A percentile compares a stretch with the other conserved stretches of the same genome.
Conservation (phyloP, 495 filamentous ascomycete genomes). For the Neurospora pannonica region DNA sequence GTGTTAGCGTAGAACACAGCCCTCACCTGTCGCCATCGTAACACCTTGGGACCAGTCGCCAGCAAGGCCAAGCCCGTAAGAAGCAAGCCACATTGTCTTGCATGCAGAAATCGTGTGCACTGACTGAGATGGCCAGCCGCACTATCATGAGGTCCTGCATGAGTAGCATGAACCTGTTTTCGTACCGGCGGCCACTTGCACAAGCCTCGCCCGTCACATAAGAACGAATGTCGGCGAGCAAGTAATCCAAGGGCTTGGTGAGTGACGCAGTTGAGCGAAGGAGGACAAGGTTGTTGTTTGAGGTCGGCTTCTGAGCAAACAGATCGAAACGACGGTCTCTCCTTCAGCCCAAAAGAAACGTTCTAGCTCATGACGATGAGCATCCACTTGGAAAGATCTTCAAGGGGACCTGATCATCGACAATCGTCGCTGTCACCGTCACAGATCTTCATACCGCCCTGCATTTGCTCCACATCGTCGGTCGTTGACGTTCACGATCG, state of each 20-base stretch:
- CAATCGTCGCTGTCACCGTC: not conserved
- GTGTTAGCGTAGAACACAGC: not conserved
- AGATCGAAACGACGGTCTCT: not conserved
- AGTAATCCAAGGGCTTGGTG: not conserved
- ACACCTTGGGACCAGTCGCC: not conserved
- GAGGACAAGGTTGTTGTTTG: not conserved
- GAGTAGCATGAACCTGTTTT: not conserved
- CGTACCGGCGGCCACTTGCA: not conserved
- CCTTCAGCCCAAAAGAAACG: not conserved
- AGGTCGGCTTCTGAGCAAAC: not conserved
- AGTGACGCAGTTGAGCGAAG: not conserved
- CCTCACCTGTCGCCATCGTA: not conserved
- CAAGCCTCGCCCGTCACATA: not conserved
- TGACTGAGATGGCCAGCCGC: not conserved
- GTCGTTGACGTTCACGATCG: not conserved
- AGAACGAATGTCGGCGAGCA: not conserved
- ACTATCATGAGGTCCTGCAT: not conserved
- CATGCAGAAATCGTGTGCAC: not conserved
- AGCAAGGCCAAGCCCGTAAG: not conserved
- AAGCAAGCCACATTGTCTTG: not conserved
- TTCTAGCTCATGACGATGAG: not conserved
- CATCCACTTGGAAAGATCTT: not conserved
- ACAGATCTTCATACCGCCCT: not conserved
- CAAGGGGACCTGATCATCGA: not conserved
- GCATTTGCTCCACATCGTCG: not conserved